Base-by-base conservation (phyloP, 1,284 basidiomycete genomes). In the Leccinum fallax region DNA sequence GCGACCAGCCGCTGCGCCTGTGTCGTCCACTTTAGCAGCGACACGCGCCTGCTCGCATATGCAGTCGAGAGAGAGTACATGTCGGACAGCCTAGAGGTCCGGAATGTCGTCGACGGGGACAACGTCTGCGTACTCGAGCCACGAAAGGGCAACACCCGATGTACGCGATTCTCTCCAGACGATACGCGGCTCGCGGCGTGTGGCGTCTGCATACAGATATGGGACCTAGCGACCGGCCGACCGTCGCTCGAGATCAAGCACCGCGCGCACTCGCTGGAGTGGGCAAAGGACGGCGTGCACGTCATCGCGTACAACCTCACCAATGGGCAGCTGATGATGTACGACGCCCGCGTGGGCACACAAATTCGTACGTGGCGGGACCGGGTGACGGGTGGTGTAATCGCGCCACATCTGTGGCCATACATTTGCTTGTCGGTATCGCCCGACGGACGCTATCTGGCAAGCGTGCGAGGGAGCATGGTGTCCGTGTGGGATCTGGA, bases 131-230 rank as follows among this genome's bases (percentile, higher is more conserved):
- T 71, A 1, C 70, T 72, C 54, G 70, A 69, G 11, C 69, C 68
- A 3, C 61, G 68, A 2, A 69, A 69, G 60, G 70, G 68, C 1
- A 69, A 72, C 10, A 70, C 67, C 24, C 60, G 68, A 46, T 69
- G 68, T 61, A 72, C 69, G n/a, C 70, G 70, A 48, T 72, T 69
- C 64, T 72, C 68, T 30, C 68, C 68, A 9, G 68, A 69, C 30
- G 61, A 70, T 59, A 57, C 61, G 46, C 66, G 70, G 43, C 66
- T 69, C 49, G 68, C 68, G 1, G 68, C 70, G 1, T 69, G 68
- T 24, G 68, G 68, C 36, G 64, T 69, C 0, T 69, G 68, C 57
- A 69, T 69, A 52, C 68, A 69, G 32, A 67, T 69, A 51, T 69
- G 68, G 68, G 68, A 69, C 4, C n/a, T 69, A 2, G 55, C 58